Conservation (phyloP, 2,329 filamentous ascomycete species). For the Lachnellula subtilissima region DNA sequence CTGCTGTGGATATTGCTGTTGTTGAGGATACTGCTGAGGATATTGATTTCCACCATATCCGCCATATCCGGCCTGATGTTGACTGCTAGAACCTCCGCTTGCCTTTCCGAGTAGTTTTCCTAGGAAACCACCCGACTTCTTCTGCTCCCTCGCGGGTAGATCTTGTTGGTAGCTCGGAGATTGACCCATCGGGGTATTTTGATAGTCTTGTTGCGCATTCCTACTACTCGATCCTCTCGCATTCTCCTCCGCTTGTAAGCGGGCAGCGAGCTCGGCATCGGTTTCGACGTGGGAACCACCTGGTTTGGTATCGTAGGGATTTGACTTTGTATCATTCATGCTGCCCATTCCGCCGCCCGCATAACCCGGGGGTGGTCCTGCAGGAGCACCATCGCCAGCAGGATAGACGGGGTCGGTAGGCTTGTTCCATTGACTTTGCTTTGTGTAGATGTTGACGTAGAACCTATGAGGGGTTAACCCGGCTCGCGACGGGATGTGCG, state of each 20-base stretch:
- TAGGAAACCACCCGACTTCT: constrained; percentile 44
- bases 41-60: constrained; percentile 30
- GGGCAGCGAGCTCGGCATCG: constrained; percentile 69
- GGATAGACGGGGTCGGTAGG: constrained; percentile 65
- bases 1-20: constrained; percentile 32
- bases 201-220: constrained; percentile 22
- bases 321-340: constrained; percentile 55
- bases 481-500: neutral
- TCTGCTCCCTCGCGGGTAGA: constrained; percentile 40
- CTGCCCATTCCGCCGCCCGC: constrained; percentile 10
- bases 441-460: constrained; percentile 85
- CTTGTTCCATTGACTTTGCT: constrained; percentile 85
- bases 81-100: constrained; percentile 17
- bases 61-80: constrained; percentile 32
- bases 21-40: constrained; percentile 12
- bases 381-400: constrained; percentile 46
- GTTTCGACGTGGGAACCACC: constrained; percentile 40
- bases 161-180: constrained; percentile 18
- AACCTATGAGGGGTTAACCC: constrained; percentile 54
- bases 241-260: constrained; percentile 80
- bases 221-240: constrained; percentile 42
- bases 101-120: constrained; percentile 45
- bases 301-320: constrained; percentile 55
- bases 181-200: constrained; percentile 27
- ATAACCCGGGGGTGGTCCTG: constrained; percentile 64